These are phyloP conservation scores for Neurospora tetrasperma DNA, from an alignment of 495 filamentous ascomycete genomes.

Conservation along the genomic window DNA sequence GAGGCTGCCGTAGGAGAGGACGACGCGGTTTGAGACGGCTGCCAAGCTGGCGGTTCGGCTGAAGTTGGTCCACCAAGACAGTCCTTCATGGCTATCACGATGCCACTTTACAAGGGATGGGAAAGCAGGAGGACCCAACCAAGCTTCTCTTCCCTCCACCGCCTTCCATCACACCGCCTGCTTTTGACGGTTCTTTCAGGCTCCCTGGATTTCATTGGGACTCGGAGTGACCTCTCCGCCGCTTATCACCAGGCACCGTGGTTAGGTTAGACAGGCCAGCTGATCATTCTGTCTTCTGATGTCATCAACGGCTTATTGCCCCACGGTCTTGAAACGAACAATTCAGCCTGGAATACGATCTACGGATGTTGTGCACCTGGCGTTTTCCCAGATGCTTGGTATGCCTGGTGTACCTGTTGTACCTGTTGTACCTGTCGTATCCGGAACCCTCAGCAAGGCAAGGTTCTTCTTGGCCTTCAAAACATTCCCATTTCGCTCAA, in stretches of 20 bases:
- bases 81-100: not conserved
- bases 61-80: not conserved
- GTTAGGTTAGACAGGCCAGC: not conserved
- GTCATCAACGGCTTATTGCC: not conserved
- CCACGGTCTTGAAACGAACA: not conserved
- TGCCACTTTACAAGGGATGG: not conserved
- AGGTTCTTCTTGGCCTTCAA: conserved; percentile 1
- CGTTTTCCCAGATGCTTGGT: not conserved
- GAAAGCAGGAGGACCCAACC: not conserved
- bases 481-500: not conserved
- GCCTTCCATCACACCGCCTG: not conserved
- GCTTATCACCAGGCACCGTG: not conserved
- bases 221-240: not conserved
- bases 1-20: conserved; percentile 25
- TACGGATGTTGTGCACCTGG: not conserved
- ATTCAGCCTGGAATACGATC: not conserved
- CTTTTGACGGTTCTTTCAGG: not conserved
- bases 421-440: not conserved
- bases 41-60: not conserved
- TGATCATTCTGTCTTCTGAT: not conserved
- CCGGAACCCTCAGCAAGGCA: not conserved
- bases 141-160: not conserved
- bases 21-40: conserved; percentile 9
- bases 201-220: not conserved
- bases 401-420: not conserved